Conservation (phyloP, 2,329 filamentous ascomycete genomes). For the Fusarium bulbicola region DNA sequence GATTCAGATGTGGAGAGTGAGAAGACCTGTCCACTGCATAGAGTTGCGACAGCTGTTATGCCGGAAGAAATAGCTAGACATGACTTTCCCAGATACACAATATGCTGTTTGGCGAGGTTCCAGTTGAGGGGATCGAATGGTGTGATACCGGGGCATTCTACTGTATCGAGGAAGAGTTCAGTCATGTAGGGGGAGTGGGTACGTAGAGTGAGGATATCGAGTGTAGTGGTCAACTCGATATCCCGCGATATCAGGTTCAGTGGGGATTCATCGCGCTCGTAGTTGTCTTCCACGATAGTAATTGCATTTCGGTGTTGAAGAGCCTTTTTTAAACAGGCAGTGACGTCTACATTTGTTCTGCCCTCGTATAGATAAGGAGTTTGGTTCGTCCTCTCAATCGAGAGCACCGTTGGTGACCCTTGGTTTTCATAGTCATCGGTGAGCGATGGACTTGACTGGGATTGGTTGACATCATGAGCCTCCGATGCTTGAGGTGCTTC, state of each 20-base stretch:
- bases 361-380: not conserved
- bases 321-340: not conserved
- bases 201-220: not conserved
- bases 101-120: not conserved
- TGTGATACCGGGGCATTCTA: not conserved
- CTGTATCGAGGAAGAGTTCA: not conserved
- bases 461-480: fast-evolving
- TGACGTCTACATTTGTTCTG: not conserved
- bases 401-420: fast-evolving
- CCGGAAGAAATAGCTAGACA: not conserved
- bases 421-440: not conserved
- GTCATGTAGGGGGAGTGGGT: not conserved
- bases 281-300: not conserved
- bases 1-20: not conserved
- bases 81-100: not conserved
- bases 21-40: not conserved
- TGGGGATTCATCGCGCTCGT: not conserved
- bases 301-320: not conserved
- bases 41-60: not conserved
- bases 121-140: not conserved
- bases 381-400: not conserved
- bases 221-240: not conserved
- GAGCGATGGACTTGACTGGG: not conserved
- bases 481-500: not conserved
- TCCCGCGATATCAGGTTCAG: not conserved